Evolutionary conservation across 116 monocot species (phyloP), one percentile per base, ranked within the genome.

Genomic region (Papilionanthe hybrid): DNA sequence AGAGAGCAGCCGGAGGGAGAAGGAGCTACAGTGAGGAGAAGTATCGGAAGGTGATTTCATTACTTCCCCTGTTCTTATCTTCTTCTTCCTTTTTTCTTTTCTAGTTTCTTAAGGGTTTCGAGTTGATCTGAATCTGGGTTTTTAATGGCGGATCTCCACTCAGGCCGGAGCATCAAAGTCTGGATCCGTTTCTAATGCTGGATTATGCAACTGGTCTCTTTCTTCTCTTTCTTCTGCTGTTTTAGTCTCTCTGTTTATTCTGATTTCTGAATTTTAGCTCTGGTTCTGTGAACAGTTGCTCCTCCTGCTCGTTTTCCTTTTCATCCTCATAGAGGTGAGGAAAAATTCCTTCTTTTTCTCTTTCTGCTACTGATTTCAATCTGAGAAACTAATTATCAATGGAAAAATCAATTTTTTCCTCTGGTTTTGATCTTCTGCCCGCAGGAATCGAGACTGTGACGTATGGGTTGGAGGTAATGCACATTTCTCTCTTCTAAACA

Each of bases 391-490:
- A 19, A 37, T 20, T 57, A 43, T 68, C 25, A 19, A 4, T 77
- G 9, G 0, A 42, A 76, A 30, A 53, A 20, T 19, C 3, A 42
- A 25, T 10, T 71, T 20, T 42, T 42, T 71, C 17, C 22, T 37
- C 17, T 32, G 22, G 68, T 71, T 27, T 37, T 75, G 1, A 48
- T 80, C 37, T 45, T 45, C 56, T 71, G 11, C 45, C 32, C 73
- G 10, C 82, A 86, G 86, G 86, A 20, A 83, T 87, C 74, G 86
- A 87, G 30, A 83, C 83, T 65, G 80, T 87, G 19, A 83, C 86
- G 12, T 83, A 83, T 77, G 80, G 83, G 86, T 78, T 87, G 47
- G 86, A 87, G 86, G 86, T 87, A 78, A 28, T 6, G 22, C 10
- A 55, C 17, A 27, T 66, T 43, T 42, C 22, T 45, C 12, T 44